These are phyloP conservation scores for Globisporangium ultimum DNA, from an alignment of 352 stramenopile species.

Conservation along the genomic window DNA sequence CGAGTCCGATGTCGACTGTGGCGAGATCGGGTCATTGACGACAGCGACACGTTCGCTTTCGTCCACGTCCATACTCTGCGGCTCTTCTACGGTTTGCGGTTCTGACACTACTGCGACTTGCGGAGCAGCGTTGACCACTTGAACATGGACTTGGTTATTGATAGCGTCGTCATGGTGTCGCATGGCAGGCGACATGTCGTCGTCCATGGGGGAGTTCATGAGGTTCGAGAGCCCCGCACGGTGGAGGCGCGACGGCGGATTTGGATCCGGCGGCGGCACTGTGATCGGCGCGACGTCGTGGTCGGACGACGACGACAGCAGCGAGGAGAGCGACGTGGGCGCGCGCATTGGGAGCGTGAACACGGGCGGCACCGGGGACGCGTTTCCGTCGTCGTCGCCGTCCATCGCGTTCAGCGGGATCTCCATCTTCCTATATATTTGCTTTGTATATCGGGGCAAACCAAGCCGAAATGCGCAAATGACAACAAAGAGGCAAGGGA, in stretches of 20 bases:
- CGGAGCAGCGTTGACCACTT: no score
- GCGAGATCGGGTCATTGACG: conserved; percentile 1
- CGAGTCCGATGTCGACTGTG: conserved; percentile 19
- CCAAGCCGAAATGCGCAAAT: conserved; percentile 1
- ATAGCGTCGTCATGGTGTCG: no score
- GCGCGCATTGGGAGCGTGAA: conserved; percentile 27
- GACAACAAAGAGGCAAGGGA: no score
- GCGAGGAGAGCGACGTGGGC: conserved; percentile 33
- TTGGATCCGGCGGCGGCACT: conserved; percentile 9
- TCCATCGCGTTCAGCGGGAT: conserved; percentile 50
- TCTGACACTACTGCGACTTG: background rate
- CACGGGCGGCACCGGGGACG: conserved; percentile 14
- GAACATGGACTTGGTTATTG: no score
- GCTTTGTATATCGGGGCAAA: no score
- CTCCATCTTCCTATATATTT: conserved; percentile 26
- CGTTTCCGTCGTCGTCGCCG: conserved; percentile 15
- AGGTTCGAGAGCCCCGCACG: conserved; percentile 39
- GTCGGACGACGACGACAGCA: conserved; percentile 40
- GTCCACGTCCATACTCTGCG: conserved; percentile 3
- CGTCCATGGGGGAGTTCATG: conserved; percentile 60
- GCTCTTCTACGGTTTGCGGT: conserved; percentile 1
- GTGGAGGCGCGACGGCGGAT: conserved; percentile 4
- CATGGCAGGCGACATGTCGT: conserved; percentile 15
- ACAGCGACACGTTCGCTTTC: background rate
- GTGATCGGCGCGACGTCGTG: conserved; percentile 10